Base-by-base conservation (phyloP, 441 rosid genomes). In the Capsella rubella region DNA sequence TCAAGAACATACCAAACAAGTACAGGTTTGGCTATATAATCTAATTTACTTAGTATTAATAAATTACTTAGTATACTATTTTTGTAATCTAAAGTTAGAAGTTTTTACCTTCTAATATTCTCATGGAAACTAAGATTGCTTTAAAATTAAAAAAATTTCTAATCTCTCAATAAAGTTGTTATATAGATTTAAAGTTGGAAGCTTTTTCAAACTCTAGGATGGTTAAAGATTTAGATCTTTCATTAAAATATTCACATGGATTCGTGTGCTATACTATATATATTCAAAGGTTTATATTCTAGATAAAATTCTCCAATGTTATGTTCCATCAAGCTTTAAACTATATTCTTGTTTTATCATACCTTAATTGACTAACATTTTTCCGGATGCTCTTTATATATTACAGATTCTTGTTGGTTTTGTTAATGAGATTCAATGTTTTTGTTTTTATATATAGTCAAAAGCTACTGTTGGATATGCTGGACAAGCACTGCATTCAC, bases 1-100 rank as follows among this genome's bases (percentile, higher is more conserved):
- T 95, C 85, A 95, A 89, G 86, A 95, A 95, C 97, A 95, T 95
- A 58, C 99, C 99, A 78, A 95, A 95, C 76, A 95, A 95, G 81
- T 95, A 92, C 89, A 95, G 99, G 99, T 92, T 59, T 13, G 53
- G 49, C 21, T 37, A 14, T 53, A 45, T 42, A 54, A 27, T 69
- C 54, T 60, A 31, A 32, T 45, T 68, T 61, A 42, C 14, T n/a
- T 29, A 60, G 13, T 74, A 60, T 15, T 40, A 4, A 4, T 25
- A 28, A 2, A 8, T 8, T 37, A 37, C 12, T 37, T 8, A 37
- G 9, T 34, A 34, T 34, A 34, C 37, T 37, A 9, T 35, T 29
- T 29, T 35, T 8, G 8, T 8, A 35, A 35, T 15, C 6, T 73
- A 73, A 40, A 13, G 16, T 13, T 72, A 7, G 7, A 27, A 55